A percentile compares a stretch with the other conserved stretches of the same genome.
Conservation (phyloP, 2,329 filamentous ascomycete genomes). For the Cytospora piceicola region DNA sequence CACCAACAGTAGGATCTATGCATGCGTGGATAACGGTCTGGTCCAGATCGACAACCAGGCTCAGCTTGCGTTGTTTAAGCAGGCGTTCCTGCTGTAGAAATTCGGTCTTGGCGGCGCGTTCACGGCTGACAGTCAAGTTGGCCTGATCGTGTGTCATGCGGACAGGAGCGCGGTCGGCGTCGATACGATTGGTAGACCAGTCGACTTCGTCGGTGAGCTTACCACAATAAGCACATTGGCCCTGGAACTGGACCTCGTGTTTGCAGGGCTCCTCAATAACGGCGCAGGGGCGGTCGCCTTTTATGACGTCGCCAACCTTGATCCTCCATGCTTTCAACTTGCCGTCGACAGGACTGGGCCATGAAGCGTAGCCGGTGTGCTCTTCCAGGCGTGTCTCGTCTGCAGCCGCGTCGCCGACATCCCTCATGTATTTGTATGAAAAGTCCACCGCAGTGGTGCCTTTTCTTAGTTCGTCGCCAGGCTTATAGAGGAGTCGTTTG, state of each 20-base stretch:
- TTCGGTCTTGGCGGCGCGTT: constrained; percentile 80
- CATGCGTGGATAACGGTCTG: constrained; percentile 99
- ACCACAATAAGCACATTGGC: constrained; percentile 89
- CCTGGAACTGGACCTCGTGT: constrained; percentile 88
- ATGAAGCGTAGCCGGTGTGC: constrained; percentile 73
- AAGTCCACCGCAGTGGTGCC: constrained; percentile 84
- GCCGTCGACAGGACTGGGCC: constrained; percentile 83
- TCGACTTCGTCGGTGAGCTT: constrained; percentile 93
- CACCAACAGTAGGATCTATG: constrained; percentile 92
- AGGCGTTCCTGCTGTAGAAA: constrained; percentile 84
- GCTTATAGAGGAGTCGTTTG: constrained; percentile 77
- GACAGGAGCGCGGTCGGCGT: constrained; percentile 86
- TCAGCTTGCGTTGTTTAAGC: constrained; percentile 80
- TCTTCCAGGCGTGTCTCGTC: constrained; percentile 67
- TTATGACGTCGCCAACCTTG: constrained; percentile 65
- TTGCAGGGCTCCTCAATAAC: constrained; percentile 89
- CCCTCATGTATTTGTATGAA: constrained; percentile 79
- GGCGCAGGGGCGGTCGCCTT: constrained; percentile 61
- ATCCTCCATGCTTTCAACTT: constrained; percentile 78
- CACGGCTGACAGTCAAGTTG: constrained; percentile 79
- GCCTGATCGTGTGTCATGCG: constrained; percentile 95
- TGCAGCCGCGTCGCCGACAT: constrained; percentile 68
- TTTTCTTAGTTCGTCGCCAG: constrained; percentile 75
- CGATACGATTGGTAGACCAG: constrained; percentile 79
- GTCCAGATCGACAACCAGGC: constrained; percentile 93